Conservation (phyloP, 2,329 filamentous ascomycete genomes). For the Colletotrichum sp. region DNA sequence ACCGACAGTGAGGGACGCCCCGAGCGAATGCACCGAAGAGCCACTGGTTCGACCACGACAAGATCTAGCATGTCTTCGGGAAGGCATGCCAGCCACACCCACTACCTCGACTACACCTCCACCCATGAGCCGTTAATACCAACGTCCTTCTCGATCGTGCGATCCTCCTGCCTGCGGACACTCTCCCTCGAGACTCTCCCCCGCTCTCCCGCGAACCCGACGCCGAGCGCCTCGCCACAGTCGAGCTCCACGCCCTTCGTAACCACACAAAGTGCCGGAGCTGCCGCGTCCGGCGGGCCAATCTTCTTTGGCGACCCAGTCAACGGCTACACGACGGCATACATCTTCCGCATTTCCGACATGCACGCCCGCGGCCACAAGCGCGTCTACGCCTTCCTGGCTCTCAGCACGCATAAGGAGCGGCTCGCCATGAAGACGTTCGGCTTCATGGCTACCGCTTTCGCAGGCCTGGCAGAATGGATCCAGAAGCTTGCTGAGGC, state of each 20-base stretch:
- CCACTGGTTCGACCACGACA: slow-evolving; percentile 52
- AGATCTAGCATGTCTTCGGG: slow-evolving; percentile 59
- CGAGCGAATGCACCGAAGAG: slow-evolving; percentile 43
- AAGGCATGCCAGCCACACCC: slow-evolving; percentile 65
- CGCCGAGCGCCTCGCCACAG: slow-evolving; percentile 29
- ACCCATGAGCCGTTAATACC: slow-evolving; percentile 68
- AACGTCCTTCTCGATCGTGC: slow-evolving; percentile 69
- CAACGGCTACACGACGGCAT: slow-evolving; percentile 72
- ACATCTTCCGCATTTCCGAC: slow-evolving; percentile 73
- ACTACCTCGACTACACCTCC: slow-evolving; percentile 72
- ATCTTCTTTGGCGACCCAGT: slow-evolving; percentile 72
- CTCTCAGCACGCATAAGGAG: slow-evolving; percentile 69
- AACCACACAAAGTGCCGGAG: slow-evolving; percentile 57
- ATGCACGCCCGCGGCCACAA: slow-evolving; percentile 71
- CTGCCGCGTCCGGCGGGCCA: slow-evolving; percentile 65
- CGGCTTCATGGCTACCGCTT: slow-evolving; percentile 64
- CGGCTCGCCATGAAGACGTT: slow-evolving; percentile 70
- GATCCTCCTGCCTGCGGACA: slow-evolving; percentile 69
- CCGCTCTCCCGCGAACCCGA: slow-evolving; percentile 45
- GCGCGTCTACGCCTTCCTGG: slow-evolving; percentile 72
- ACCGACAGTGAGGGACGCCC: slow-evolving; percentile 57
- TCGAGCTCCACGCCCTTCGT: slow-evolving; percentile 51
- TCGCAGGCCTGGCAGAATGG: slow-evolving; percentile 68
- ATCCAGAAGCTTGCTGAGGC: slow-evolving; percentile 69
- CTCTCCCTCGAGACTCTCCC: slow-evolving; percentile 71